phyloP scores from a whole-genome alignment of 805 yeast species.

The Diddensiella caesifluorescens region DNA sequence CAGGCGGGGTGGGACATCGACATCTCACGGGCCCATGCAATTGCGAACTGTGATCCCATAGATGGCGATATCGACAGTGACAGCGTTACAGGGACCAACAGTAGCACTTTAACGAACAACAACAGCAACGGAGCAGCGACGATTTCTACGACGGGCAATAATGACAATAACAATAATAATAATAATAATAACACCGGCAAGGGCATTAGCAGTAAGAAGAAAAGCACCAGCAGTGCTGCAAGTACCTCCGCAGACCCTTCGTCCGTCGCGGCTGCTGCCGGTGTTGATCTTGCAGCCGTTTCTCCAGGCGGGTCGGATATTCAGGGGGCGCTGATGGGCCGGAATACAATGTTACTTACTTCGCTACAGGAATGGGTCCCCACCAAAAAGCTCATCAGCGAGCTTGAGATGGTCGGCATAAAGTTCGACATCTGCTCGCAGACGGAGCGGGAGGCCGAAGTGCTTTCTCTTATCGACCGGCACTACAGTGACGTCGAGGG shows the following conservation, averaged over 20 bases:
- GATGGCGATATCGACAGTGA: neutral
- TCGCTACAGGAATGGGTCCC: slow-evolving; percentile 46
- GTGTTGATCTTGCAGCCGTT: neutral
- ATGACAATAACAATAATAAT: neutral
- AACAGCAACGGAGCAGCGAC: neutral
- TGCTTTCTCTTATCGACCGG: slow-evolving; percentile 38
- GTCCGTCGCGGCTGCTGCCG: neutral
- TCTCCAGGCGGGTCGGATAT: slow-evolving; percentile 4
- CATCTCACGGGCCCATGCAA: slow-evolving; percentile 9
- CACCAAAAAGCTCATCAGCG: slow-evolving; percentile 48
- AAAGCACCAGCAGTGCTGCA: neutral
- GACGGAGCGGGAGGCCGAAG: slow-evolving; percentile 29
- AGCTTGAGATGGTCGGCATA: slow-evolving; percentile 52
- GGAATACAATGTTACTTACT: slow-evolving; percentile 36
- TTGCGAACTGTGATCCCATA: slow-evolving; percentile 1
- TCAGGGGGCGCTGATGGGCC: slow-evolving; percentile 5
- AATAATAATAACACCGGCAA: neutral
- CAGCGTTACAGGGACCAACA: no score
- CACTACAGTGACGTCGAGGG: slow-evolving; percentile 22
- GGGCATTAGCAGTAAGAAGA: neutral
- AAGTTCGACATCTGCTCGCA: slow-evolving; percentile 48
- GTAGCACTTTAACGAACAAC: no score
- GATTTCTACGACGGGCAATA: neutral
- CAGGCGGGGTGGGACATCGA: slow-evolving; percentile 24
- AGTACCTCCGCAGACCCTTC: neutral